Conservation (phyloP, 345 rosid genomes). For the Acer yangbiense region DNA sequence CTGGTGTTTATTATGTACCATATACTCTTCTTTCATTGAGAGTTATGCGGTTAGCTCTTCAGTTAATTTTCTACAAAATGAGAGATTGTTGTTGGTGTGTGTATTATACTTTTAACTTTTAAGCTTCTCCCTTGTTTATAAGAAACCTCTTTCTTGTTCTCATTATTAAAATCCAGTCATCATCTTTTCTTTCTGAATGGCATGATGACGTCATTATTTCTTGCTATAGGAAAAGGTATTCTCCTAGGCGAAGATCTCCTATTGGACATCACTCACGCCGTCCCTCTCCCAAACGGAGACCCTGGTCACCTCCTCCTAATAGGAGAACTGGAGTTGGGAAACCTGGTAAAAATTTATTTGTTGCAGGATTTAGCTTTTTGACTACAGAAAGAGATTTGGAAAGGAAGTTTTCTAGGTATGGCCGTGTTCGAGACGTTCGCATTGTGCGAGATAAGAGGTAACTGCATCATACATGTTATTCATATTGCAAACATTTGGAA, state of each 20-base stretch:
- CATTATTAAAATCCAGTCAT: not conserved
- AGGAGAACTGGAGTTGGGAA: conserved; percentile 30
- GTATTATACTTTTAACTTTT: not conserved
- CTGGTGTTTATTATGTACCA: not conserved
- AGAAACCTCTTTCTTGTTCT: not conserved
- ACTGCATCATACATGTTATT: not conserved
- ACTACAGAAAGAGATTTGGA: conserved; percentile 38
- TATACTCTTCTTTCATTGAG: not conserved
- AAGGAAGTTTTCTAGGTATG: conserved; percentile 35
- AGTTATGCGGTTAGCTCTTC: not conserved
- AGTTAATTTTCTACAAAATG: not conserved
- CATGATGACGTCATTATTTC: conserved; percentile 8
- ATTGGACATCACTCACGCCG: conserved; percentile 12
- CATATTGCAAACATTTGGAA: not conserved
- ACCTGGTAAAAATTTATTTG: conserved; percentile 28
- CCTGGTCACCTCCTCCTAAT: conserved; percentile 35
- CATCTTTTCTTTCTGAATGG: not conserved
- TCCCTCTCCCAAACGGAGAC: conserved; percentile 22
- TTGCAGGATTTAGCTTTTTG: conserved; percentile 30
- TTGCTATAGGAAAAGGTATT: conserved; percentile 25
- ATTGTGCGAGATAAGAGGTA: conserved; percentile 32
- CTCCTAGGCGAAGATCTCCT: conserved; percentile 30
- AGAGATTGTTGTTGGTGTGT: not conserved
- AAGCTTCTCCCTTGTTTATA: not conserved
- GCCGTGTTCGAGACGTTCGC: conserved; percentile 30